Percentiles rank a stretch among this genome's conserved stretches.
phyloP scores from a whole-genome alignment of 148 eudicot genomes.

The Spergularia bocconei region DNA sequence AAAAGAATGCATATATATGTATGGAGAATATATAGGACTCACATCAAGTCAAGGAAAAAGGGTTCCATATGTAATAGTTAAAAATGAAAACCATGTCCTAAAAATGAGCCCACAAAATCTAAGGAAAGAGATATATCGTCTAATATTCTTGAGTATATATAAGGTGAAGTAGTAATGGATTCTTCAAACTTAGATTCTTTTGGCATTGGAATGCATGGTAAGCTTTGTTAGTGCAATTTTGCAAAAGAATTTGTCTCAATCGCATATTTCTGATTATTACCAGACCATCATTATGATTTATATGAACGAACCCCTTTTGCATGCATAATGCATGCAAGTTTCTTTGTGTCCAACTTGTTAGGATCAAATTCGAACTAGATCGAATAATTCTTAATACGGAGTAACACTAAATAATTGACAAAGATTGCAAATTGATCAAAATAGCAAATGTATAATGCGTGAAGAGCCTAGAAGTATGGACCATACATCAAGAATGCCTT shows the following conservation, averaged over 20 bases:
- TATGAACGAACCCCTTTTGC: no score
- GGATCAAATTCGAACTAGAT: no score
- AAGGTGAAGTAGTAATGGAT: constrained; percentile 10
- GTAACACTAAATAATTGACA: no score
- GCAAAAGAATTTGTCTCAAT: not conserved
- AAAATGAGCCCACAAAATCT: constrained; percentile 61
- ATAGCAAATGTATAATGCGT: no score
- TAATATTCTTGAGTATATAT: constrained; percentile 24
- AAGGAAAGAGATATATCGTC: constrained; percentile 38
- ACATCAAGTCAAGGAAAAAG: not conserved
- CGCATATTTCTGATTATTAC: constrained; percentile 1
- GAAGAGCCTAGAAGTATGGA: no score
- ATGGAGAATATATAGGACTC: no score
- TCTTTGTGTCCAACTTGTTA: no score
- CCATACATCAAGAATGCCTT: no score
- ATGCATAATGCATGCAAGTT: no score
- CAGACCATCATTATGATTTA: not conserved
- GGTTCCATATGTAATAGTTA: constrained; percentile 22
- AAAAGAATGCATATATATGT: no score
- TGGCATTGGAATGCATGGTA: constrained; percentile 20
- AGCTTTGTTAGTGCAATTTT: constrained; percentile 12
- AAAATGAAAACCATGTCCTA: not conserved
- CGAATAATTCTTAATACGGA: no score
- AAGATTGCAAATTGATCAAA: no score
- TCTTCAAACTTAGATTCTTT: constrained; percentile 25